Conservation (phyloP, 2,329 filamentous ascomycete species). For the Chaetomium strumarium region DNA sequence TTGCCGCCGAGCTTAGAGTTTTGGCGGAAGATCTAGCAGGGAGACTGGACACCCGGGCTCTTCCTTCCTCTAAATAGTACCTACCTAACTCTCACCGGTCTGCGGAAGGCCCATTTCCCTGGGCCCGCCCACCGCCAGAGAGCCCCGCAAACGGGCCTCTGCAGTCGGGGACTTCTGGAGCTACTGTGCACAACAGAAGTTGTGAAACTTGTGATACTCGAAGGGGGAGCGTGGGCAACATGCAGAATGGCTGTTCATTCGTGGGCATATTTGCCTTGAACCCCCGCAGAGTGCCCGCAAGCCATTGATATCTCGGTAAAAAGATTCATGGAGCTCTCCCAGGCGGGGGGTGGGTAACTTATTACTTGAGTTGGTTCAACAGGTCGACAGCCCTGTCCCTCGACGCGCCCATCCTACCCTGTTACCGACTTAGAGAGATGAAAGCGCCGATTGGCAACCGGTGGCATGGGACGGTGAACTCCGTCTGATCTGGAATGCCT, state of each 20-base stretch:
- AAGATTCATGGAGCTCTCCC: background rate
- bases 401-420: background rate
- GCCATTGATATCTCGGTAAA: slow-evolving; percentile 1
- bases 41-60: background rate
- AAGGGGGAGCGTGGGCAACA: background rate
- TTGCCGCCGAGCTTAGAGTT: too few relatives aligned
- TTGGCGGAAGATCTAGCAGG: background rate
- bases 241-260: slow-evolving; percentile 1
- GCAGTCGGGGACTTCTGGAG: background rate
- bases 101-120: background rate
- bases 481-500: slow-evolving; percentile 5
- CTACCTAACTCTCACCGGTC: slow-evolving; percentile 6
- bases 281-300: slow-evolving; percentile 13
- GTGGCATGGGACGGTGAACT: slow-evolving; percentile 12
- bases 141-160: slow-evolving; percentile 11
- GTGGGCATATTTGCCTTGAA: background rate
- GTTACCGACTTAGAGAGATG: background rate
- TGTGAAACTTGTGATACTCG: slow-evolving; percentile 11
- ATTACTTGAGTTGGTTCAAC: background rate
- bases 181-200: background rate
- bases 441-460: slow-evolving; percentile 17
- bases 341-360: too few relatives aligned
- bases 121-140: slow-evolving; percentile 2
- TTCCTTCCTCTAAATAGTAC: slow-evolving; percentile 6
- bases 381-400: background rate